Conservation (phyloP, 2,329 filamentous ascomycete species). For the Colletotrichum simmondsii region DNA sequence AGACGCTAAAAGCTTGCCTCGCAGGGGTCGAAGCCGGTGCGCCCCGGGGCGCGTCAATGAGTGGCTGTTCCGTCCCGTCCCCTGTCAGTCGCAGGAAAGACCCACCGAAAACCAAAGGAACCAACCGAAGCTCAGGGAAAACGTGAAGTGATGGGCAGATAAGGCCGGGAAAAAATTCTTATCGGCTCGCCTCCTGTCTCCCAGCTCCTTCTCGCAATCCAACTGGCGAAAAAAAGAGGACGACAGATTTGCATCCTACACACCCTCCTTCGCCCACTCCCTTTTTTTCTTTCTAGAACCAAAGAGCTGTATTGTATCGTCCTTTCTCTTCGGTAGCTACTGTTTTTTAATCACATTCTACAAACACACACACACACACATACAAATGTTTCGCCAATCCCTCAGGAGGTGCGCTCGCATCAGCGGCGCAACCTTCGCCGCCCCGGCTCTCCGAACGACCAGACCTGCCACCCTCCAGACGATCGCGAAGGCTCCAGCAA, state of each 20-base stretch:
- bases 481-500: conserved; percentile 22
- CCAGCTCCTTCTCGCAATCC: background rate
- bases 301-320: conserved; percentile 9
- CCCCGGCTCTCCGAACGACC: conserved; percentile 21
- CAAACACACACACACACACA: background rate
- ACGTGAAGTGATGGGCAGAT: conserved; percentile 9
- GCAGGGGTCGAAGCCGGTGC: conserved; percentile 5
- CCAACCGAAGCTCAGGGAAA: conserved; percentile 18
- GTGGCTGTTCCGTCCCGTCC: background rate
- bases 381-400: conserved; percentile 40
- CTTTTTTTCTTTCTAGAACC: background rate
- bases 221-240: conserved; percentile 15
- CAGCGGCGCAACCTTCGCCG: conserved; percentile 40
- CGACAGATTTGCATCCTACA: background rate
- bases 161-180: conserved; percentile 33
- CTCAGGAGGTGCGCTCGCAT: conserved; percentile 52
- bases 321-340: background rate
- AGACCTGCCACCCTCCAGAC: conserved; percentile 31
- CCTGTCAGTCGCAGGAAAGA: background rate
- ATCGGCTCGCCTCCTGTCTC: conserved; percentile 38
- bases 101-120: background rate
- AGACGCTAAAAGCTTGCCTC: background rate
- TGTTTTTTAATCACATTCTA: conserved; percentile 6
- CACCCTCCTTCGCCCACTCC: background rate
- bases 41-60: background rate